phyloP scores from a whole-genome alignment of 2,329 filamentous ascomycete genomes.

The Tothia fuscella region DNA sequence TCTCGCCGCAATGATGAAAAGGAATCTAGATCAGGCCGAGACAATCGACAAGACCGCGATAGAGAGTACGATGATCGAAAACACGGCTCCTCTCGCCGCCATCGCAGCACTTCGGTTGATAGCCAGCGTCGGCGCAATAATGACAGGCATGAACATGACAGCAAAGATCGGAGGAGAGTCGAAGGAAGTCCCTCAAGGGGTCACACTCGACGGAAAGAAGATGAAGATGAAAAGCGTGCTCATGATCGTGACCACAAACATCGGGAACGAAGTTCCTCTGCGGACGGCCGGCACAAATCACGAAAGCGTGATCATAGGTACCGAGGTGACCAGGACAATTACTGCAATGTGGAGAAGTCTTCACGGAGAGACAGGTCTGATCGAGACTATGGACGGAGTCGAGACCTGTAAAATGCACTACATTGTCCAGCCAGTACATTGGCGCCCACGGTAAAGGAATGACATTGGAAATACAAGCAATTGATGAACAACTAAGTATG shows the following conservation, averaged over 20 bases:
- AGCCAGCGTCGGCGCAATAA: constrained; percentile 1
- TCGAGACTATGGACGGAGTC: not conserved
- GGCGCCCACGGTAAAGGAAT: not conserved
- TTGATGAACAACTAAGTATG: not conserved
- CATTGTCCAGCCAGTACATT: too few relatives aligned
- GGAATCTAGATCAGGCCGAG: constrained; percentile 1
- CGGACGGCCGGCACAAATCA: not conserved
- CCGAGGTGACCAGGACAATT: not conserved
- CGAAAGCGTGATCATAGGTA: constrained; percentile 1
- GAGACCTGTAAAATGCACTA: too few relatives aligned
- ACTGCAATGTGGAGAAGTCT: not conserved
- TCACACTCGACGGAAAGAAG: not conserved
- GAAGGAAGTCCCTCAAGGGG: not conserved
- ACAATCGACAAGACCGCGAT: constrained; percentile 5
- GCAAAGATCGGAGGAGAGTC: not conserved
- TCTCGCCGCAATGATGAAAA: constrained; percentile 4
- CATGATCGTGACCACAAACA: not conserved
- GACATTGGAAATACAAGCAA: not conserved
- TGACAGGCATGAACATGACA: not conserved
- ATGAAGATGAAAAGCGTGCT: not conserved
- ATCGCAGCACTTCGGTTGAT: constrained; percentile 13
- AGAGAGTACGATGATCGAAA: constrained; percentile 11
- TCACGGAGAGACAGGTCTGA: constrained; percentile 3
- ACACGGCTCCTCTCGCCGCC: constrained; percentile 12
- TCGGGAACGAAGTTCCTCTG: constrained; percentile 4